phyloP scores from a whole-genome alignment of 2,329 filamentous ascomycete species.

The Epichloe baconii region DNA sequence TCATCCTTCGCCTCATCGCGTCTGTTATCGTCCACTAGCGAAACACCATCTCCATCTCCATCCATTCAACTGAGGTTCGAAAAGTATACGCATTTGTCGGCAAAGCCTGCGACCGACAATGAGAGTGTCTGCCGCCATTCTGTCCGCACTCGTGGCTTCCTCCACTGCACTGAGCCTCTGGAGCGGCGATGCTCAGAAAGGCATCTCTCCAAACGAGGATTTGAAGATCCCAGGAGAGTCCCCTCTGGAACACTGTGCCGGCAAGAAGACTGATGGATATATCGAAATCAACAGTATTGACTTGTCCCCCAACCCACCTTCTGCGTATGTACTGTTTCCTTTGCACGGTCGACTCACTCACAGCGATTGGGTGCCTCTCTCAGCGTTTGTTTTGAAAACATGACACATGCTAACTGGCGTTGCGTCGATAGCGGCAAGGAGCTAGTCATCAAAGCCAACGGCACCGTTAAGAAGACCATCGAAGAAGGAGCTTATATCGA shows the following conservation, averaged over 20 bases:
- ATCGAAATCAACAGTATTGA: conserved; percentile 69
- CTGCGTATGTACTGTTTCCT: conserved; percentile 43
- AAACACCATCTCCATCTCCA: not conserved
- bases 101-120: conserved; percentile 10
- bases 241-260: conserved; percentile 64
- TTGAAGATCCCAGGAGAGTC: conserved; percentile 71
- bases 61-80: not conserved
- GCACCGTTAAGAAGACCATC: conserved; percentile 60
- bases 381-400: not conserved
- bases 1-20: conserved; percentile 1
- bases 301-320: conserved; percentile 72
- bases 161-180: conserved; percentile 31
- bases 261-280: conserved; percentile 54
- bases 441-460: conserved; percentile 67
- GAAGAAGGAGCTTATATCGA: conserved; percentile 69
- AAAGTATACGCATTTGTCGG: not conserved
- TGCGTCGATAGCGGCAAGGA: conserved; percentile 50
- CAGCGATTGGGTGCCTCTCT: not conserved
- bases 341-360: not conserved
- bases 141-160: conserved; percentile 32
- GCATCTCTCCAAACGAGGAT: conserved; percentile 32
- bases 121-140: conserved; percentile 28
- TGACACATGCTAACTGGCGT: conserved; percentile 11
- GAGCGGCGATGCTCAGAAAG: conserved; percentile 18
- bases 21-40: not conserved